phyloP scores from a whole-genome alignment of 78 protist genomes.

The Neovahlkampfia damariscottae region DNA sequence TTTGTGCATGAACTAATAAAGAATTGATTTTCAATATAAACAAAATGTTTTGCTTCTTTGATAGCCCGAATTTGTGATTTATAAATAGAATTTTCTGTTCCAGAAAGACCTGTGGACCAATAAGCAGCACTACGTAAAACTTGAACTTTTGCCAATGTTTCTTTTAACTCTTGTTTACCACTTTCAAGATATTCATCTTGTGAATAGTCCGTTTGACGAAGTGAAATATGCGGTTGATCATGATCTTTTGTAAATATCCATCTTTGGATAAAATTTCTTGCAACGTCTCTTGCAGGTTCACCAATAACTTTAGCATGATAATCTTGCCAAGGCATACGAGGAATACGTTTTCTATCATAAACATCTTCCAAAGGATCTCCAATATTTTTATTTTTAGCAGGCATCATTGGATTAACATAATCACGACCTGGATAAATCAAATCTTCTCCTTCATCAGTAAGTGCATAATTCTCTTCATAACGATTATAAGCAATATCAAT shows the following conservation, averaged over 20 bases:
- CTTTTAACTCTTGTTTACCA: background rate
- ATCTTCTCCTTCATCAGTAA: background rate
- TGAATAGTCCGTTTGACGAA: no score
- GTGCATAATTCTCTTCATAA: slow-evolving; percentile 27
- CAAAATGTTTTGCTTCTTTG: slow-evolving; percentile 45
- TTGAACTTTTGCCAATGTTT: no score
- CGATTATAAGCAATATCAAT: slow-evolving; percentile 55
- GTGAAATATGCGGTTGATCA: no score
- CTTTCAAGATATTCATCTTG: no score
- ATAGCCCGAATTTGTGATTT: slow-evolving; percentile 48
- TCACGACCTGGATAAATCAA: background rate
- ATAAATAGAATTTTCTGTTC: slow-evolving; percentile 40
- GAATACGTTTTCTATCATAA: slow-evolving; percentile 11
- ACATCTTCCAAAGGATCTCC: slow-evolving; percentile 20
- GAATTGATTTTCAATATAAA: slow-evolving; percentile 74
- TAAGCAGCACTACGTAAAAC: slow-evolving; percentile 10
- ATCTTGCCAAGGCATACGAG: slow-evolving; percentile 90
- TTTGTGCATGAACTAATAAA: no score
- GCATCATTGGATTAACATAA: slow-evolving; percentile 4
- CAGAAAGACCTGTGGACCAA: no score
- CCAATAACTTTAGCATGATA: slow-evolving; percentile 43
- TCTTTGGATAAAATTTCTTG: slow-evolving; percentile 59
- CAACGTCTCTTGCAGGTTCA: slow-evolving; percentile 59
- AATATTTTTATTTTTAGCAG: background rate
- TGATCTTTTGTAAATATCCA: no score